Base-by-base conservation (phyloP, 1,284 basidiomycete species). In the Cutaneotrichosporon curvatum region DNA sequence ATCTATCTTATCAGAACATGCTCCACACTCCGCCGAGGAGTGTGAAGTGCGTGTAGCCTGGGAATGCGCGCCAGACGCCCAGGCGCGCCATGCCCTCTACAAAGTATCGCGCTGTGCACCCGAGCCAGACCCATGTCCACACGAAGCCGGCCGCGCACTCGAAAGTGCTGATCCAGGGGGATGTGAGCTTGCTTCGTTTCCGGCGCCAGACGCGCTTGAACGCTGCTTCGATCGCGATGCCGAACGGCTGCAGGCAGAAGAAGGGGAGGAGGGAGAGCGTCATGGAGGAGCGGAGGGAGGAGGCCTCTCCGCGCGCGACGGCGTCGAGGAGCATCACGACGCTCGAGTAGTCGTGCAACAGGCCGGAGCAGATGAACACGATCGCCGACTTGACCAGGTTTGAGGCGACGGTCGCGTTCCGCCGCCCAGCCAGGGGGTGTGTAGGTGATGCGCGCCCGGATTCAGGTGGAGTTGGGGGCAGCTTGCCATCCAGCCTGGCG, bases 91-190 rank as follows among this genome's bases (percentile, higher is more conserved):
- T 40, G 9, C 63, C 65, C 14, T 60, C 50, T 2, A 70, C 63
- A 30, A 62, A 67, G 48, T 48, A 64, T 12, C 54, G 44, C 0
- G 67, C 66, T 7, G 60, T 61, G 60, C 58, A 63, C 1, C 68
- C 66, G 8, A 70, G 50, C 59, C 59, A 68, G 16, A 58, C 42
- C 67, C 67, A 70, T 2, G 62, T 66, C 60, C 58, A 63, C 1
- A 54, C 51, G 42, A 67, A 67, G 0, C 63, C 65, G 5, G 66
- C 31, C 2, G 51, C 16, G 20, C 66, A 30, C 48, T 70, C 68
- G 3, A 31, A 12, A 28, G 25, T 28, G 8, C n/a, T n/a, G n/a
- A n/a, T 28, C 25, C 25, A 28, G 25, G 25, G 12, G 25, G 25
- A 28, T 7, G 25, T 28, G 25, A 28, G 12, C 12, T 12, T 7